Percentiles rank a stretch among this genome's conserved stretches.
Conservation (phyloP, 2,329 filamentous ascomycete species). For the Escovopsis sp. region DNA sequence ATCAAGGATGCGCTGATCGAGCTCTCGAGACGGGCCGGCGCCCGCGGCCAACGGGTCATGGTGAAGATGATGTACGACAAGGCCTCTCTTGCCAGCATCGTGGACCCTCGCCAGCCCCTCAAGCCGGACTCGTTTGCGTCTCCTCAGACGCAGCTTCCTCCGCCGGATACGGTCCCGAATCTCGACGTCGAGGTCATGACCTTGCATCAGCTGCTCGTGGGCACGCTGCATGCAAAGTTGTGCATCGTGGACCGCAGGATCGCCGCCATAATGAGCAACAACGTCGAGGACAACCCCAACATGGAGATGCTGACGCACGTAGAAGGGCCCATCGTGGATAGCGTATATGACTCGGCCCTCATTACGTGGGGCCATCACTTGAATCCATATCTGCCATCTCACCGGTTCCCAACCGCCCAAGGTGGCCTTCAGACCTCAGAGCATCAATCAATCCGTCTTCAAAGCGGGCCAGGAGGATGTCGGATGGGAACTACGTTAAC, state of each 20-base stretch:
- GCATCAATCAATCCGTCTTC: not conserved
- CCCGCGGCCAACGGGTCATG: conserved; percentile 40
- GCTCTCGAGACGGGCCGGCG: conserved; percentile 49
- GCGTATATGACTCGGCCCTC: conserved; percentile 58
- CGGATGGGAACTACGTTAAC: not conserved
- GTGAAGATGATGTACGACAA: conserved; percentile 67
- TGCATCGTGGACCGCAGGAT: conserved; percentile 60
- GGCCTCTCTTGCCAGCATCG: conserved; percentile 46
- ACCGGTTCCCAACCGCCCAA: not conserved
- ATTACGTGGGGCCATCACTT: conserved; percentile 56
- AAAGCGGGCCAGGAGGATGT: not conserved
- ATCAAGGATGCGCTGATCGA: conserved; percentile 56
- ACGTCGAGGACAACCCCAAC: conserved; percentile 67
- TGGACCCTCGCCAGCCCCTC: conserved; percentile 51
- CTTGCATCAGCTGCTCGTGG: conserved; percentile 52
- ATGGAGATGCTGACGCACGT: conserved; percentile 67
- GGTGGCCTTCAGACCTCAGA: conserved; percentile 2
- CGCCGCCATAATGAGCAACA: conserved; percentile 63
- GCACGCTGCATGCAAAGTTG: conserved; percentile 67
- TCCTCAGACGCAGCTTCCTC: conserved; percentile 44
- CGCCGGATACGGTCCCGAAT: conserved; percentile 51
- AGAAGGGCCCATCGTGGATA: conserved; percentile 63
- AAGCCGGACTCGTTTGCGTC: conserved; percentile 41
- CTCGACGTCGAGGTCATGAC: conserved; percentile 61
- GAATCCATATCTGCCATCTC: conserved; percentile 6